A percentile compares a stretch with the other conserved stretches of the same genome.
These are phyloP conservation scores for Phytopythium cucurbitacearum DNA, from an alignment of 352 stramenopile genomes.

Conservation along the genomic window DNA sequence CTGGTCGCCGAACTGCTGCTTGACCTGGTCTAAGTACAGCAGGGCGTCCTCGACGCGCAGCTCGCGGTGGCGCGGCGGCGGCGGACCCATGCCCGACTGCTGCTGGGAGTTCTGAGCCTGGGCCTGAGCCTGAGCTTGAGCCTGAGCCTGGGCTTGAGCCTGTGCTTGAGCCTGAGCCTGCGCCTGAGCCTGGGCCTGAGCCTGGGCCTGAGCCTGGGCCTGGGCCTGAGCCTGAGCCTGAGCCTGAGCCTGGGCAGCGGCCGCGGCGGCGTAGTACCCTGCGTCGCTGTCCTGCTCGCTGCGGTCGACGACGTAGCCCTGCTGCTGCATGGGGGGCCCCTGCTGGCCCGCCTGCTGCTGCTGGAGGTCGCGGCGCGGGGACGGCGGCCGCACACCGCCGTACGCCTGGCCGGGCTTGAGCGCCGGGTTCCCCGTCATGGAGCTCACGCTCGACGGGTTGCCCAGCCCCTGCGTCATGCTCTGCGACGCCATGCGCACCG, in stretches of 20 bases:
- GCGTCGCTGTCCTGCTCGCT: too few species aligned
- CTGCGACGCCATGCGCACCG: slow-evolving; percentile 51
- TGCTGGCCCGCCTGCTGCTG: slow-evolving; percentile 32
- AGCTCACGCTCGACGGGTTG: slow-evolving; percentile 19
- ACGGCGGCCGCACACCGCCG: slow-evolving; percentile 30
- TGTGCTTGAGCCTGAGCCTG: slow-evolving; percentile 10
- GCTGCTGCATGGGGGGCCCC: slow-evolving; percentile 11
- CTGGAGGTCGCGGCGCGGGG: slow-evolving; percentile 30
- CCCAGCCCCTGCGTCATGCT: slow-evolving; percentile 42
- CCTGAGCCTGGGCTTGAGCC: slow-evolving; percentile 10
- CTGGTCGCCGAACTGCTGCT: slow-evolving; percentile 98
- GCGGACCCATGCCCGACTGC: slow-evolving; percentile 17
- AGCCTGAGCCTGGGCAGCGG: too few species aligned
- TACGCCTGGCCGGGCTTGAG: slow-evolving; percentile 31
- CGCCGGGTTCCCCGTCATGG: slow-evolving; percentile 24
- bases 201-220: slow-evolving; percentile 22
- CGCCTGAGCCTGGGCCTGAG: slow-evolving; percentile 40
- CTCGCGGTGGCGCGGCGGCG: slow-evolving; percentile 59
- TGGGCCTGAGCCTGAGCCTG: not conserved
- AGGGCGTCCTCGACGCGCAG: slow-evolving; percentile 98
- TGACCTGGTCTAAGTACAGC: slow-evolving; percentile 99
- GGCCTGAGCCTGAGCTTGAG: slow-evolving; percentile 14
- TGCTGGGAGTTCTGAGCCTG: slow-evolving; percentile 14
- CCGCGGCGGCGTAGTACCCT: too few species aligned
- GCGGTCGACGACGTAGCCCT: slow-evolving; percentile 5